Percentiles rank a stretch among this genome's conserved stretches.
phyloP scores from a whole-genome alignment of 106 monocot species.

The Apostasia ramifera region DNA sequence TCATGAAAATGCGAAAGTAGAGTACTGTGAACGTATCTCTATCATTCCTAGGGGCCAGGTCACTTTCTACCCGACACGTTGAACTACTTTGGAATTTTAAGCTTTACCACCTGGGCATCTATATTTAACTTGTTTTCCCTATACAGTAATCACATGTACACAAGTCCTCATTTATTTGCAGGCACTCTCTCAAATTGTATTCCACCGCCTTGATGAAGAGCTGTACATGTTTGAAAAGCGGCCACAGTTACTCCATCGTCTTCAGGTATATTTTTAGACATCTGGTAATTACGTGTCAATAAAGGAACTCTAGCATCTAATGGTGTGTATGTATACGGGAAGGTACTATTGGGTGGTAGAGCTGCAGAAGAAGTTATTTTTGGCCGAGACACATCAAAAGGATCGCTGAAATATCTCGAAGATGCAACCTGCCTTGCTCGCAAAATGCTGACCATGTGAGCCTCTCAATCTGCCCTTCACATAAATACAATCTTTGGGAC shows the following conservation, averaged over 20 bases:
- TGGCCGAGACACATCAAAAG: constrained; percentile 74
- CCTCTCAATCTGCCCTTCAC: background rate
- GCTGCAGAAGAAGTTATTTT: constrained; percentile 82
- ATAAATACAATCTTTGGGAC: background rate
- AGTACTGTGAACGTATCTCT: constrained; percentile 74
- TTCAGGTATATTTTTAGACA: constrained; percentile 34
- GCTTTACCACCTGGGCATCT: background rate
- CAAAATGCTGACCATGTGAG: constrained; percentile 68
- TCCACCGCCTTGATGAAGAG: constrained; percentile 82
- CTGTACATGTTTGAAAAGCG: constrained; percentile 75
- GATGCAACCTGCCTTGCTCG: constrained; percentile 89
- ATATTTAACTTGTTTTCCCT: background rate
- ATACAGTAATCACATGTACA: background rate
- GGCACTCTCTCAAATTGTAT: constrained; percentile 79
- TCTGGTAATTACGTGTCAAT: too few species aligned
- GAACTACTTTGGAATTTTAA: background rate
- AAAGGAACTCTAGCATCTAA: too few species aligned
- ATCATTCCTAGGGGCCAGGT: constrained; percentile 86
- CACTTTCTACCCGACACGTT: background rate
- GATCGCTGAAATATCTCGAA: constrained; percentile 68
- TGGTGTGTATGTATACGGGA: background rate
- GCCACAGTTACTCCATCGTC: constrained; percentile 76
- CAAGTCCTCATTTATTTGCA: constrained; percentile 18
- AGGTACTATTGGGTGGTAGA: constrained; percentile 81
- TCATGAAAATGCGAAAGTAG: constrained; percentile 73